Percentiles rank a stretch among this genome's conserved stretches.
phyloP scores from a whole-genome alignment of 2,329 filamentous ascomycete species.

The Trematosphaeria pertusa region DNA sequence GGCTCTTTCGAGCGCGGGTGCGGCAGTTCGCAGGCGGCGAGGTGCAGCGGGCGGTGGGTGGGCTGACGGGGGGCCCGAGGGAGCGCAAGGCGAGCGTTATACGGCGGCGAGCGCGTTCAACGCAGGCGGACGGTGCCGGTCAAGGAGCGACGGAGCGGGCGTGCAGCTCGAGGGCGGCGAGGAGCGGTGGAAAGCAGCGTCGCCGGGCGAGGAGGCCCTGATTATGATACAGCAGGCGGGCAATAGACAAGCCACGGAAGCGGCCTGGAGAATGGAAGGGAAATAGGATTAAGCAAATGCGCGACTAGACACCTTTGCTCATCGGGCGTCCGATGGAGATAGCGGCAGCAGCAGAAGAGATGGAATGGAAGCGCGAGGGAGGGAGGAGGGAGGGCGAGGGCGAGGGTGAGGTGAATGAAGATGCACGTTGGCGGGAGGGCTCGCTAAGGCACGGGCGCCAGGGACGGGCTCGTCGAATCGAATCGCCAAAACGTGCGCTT shows the following conservation, averaged over 20 bases:
- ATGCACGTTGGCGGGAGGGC: slow-evolving; percentile 3
- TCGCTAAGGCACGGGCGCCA: slow-evolving; percentile 18
- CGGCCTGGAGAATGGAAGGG: slow-evolving; percentile 46
- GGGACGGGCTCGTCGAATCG: not conserved
- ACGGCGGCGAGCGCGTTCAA: slow-evolving; percentile 14
- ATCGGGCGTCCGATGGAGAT: slow-evolving; percentile 23
- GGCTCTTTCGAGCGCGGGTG: slow-evolving; percentile 26
- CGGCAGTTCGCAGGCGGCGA: slow-evolving; percentile 12
- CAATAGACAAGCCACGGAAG: slow-evolving; percentile 47
- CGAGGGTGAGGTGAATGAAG: slow-evolving; percentile 4
- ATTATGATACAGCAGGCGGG: slow-evolving; percentile 43
- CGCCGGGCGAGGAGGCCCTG: slow-evolving; percentile 21
- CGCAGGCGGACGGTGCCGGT: slow-evolving; percentile 17
- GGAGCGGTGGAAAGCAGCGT: slow-evolving; percentile 18
- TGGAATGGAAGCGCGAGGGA: slow-evolving; percentile 18
- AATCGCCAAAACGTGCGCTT: slow-evolving; percentile 5
- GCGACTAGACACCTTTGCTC: slow-evolving; percentile 38
- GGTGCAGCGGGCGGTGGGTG: not conserved
- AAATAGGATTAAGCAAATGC: slow-evolving; percentile 44
- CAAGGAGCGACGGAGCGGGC: slow-evolving; percentile 38
- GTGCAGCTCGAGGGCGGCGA: slow-evolving; percentile 18
- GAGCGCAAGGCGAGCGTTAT: slow-evolving; percentile 17
- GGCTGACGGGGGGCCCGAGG: slow-evolving; percentile 10
- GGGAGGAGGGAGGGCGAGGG: slow-evolving; percentile 14
- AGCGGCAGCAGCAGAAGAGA: slow-evolving; percentile 17